Evolutionary conservation across 495 filamentous ascomycete genomes (phyloP).

Genomic region (Cryomyces antarcticus): DNA sequence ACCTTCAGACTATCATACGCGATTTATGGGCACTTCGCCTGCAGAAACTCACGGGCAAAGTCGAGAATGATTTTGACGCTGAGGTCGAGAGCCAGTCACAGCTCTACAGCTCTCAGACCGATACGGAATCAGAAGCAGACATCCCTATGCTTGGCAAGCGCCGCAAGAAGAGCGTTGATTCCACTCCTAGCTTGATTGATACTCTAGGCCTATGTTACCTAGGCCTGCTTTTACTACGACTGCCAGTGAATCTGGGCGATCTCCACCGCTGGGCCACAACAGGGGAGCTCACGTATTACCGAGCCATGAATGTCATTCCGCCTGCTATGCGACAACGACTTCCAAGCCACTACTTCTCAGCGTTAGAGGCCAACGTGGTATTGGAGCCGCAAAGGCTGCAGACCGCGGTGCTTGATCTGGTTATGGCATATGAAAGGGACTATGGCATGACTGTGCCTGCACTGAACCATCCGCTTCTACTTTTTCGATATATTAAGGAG

Average conservation of each 20-base stretch:
- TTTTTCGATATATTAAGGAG: conserved; percentile 49
- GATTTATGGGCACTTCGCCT: conserved; percentile 55
- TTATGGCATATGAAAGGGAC: conserved; percentile 39
- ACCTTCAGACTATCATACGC: conserved; percentile 17
- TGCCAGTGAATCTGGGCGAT: conserved; percentile 42
- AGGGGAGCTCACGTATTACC: conserved; percentile 14
- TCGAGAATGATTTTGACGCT: conserved; percentile 5
- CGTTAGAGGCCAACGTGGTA: conserved; percentile 16
- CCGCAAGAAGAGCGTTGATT: conserved; percentile 12
- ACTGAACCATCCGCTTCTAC: conserved; percentile 43
- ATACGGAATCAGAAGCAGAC: conserved; percentile 6
- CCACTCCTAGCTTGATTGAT: conserved; percentile 38
- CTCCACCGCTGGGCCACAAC: conserved; percentile 24
- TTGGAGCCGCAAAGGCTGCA: conserved; percentile 40
- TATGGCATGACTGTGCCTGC: conserved; percentile 54
- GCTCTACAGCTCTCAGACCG: conserved; percentile 2
- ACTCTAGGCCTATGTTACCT: conserved; percentile 48
- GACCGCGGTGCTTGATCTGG: conserved; percentile 33
- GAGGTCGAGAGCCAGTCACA: conserved; percentile 12
- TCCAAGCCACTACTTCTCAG: conserved; percentile 8
- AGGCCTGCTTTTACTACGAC: conserved; percentile 38
- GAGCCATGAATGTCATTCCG: conserved; percentile 10
- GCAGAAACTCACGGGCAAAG: conserved; percentile 21
- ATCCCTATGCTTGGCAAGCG: not conserved
- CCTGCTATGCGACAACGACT: conserved; percentile 16